These are phyloP conservation scores for Trichoderma orchidacearum DNA, from an alignment of 495 filamentous ascomycete species.

Conservation along the genomic window DNA sequence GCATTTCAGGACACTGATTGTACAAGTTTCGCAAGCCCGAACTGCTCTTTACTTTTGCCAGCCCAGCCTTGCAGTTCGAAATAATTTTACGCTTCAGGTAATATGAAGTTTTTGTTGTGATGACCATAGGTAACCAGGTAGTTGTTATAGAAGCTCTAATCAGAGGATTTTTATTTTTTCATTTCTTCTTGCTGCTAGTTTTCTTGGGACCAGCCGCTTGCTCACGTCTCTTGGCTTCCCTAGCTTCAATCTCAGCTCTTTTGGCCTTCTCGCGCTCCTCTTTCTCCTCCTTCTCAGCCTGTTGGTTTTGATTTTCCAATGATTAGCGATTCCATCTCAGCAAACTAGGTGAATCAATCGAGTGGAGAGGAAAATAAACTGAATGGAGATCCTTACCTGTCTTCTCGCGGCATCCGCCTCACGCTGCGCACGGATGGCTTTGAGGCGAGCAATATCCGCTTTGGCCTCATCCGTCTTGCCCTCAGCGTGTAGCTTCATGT, in stretches of 20 bases:
- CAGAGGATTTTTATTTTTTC: too few relatives aligned
- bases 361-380: background rate
- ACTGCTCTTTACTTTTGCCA: too few relatives aligned
- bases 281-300: slow-evolving; percentile 62
- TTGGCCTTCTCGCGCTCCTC: slow-evolving; percentile 43
- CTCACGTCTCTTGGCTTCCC: slow-evolving; percentile 55
- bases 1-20: too few relatives aligned
- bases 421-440: slow-evolving; percentile 67
- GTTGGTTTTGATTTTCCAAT: background rate
- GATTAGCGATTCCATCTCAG: slow-evolving; percentile 2
- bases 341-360: background rate
- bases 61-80: too few relatives aligned
- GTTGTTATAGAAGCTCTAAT: too few relatives aligned
- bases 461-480: slow-evolving; percentile 96
- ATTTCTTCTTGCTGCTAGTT: slow-evolving; percentile 14
- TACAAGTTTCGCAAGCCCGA: too few relatives aligned
- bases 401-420: slow-evolving; percentile 62
- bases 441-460: slow-evolving; percentile 76
- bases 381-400: slow-evolving; percentile 23
- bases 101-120: too few relatives aligned
- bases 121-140: too few relatives aligned
- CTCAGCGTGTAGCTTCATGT: slow-evolving; percentile 85
- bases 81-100: too few relatives aligned
- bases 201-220: slow-evolving; percentile 24
- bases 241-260: slow-evolving; percentile 34